A percentile compares a stretch with the other conserved stretches of the same genome.
Evolutionary conservation across 495 filamentous ascomycete genomes (phyloP).

Genomic region (Entonaema liquescens): DNA sequence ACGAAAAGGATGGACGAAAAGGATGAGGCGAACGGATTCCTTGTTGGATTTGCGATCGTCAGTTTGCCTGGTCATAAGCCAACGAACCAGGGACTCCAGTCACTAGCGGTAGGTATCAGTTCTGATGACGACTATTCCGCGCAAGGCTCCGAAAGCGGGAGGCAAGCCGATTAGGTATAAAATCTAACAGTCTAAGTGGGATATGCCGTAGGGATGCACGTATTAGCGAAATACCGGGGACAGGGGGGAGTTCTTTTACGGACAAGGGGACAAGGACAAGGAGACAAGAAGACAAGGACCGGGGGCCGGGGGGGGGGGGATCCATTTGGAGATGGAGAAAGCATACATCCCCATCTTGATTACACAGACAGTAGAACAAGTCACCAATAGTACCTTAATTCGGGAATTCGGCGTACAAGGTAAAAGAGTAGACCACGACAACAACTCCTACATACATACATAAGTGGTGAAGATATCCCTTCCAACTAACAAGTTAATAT

Average conservation of each 20-base stretch:
- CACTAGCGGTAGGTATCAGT: slow-evolving; percentile 34
- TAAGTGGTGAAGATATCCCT: not conserved
- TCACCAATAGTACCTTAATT: slow-evolving; percentile 27
- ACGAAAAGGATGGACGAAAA: too few relatives aligned
- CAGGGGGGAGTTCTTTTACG: slow-evolving; percentile 6
- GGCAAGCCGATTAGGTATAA: slow-evolving; percentile 42
- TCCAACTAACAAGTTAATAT: not conserved
- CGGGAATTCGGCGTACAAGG: slow-evolving; percentile 34
- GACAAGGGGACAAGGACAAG: slow-evolving; percentile 27
- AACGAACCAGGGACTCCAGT: slow-evolving; percentile 28
- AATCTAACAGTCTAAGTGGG: slow-evolving; percentile 7
- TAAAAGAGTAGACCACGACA: not conserved
- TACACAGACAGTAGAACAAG: slow-evolving; percentile 31
- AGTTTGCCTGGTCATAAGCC: slow-evolving; percentile 29
- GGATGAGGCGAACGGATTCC: slow-evolving; percentile 38
- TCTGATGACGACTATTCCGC: slow-evolving; percentile 43
- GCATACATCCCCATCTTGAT: not conserved
- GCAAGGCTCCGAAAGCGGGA: slow-evolving; percentile 49
- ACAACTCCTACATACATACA: not conserved
- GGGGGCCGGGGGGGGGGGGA: slow-evolving; percentile 8
- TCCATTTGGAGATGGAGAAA: slow-evolving; percentile 22
- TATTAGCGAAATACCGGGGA: slow-evolving; percentile 33
- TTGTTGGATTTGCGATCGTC: slow-evolving; percentile 35
- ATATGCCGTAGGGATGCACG: slow-evolving; percentile 41
- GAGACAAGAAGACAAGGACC: slow-evolving; percentile 13